Evolutionary conservation across 371 early-diverging fungal genomes (phyloP).

Genomic region (Entomophthora muscae): DNA sequence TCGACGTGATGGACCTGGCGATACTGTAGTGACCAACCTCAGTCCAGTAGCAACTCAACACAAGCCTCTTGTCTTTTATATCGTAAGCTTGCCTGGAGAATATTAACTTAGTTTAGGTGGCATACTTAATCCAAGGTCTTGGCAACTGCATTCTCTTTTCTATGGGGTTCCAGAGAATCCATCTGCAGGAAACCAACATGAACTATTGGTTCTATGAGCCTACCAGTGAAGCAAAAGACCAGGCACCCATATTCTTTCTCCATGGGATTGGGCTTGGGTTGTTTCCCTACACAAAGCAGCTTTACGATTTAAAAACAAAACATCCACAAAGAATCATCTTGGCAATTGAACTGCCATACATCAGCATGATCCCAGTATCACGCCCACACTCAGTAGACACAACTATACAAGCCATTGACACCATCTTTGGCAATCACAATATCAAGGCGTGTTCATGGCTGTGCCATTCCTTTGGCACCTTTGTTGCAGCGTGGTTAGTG

Average conservation of each 20-base stretch:
- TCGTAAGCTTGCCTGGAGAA: neutral
- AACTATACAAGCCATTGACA: neutral
- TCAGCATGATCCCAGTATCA: neutral
- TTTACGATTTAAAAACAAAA: neutral
- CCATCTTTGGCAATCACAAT: neutral
- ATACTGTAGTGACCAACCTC: too few species aligned
- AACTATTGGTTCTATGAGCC: constrained; percentile 5
- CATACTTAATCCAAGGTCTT: neutral
- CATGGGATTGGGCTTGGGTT: constrained; percentile 2
- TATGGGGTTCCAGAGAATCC: constrained; percentile 5
- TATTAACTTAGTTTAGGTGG: too few species aligned
- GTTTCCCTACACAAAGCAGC: neutral
- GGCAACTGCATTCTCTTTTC: neutral
- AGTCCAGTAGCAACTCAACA: neutral
- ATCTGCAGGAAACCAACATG: neutral
- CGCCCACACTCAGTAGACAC: neutral
- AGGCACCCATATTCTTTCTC: neutral
- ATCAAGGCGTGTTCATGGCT: neutral
- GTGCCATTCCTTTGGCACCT: neutral
- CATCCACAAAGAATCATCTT: neutral
- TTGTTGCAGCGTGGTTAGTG: neutral
- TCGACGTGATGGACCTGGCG: too few species aligned
- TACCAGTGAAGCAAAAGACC: neutral
- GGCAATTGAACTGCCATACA: neutral
- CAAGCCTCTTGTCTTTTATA: neutral